Conservation (phyloP, 371 early-diverging fungal genomes). For the Syncephalastrum sp. region DNA sequence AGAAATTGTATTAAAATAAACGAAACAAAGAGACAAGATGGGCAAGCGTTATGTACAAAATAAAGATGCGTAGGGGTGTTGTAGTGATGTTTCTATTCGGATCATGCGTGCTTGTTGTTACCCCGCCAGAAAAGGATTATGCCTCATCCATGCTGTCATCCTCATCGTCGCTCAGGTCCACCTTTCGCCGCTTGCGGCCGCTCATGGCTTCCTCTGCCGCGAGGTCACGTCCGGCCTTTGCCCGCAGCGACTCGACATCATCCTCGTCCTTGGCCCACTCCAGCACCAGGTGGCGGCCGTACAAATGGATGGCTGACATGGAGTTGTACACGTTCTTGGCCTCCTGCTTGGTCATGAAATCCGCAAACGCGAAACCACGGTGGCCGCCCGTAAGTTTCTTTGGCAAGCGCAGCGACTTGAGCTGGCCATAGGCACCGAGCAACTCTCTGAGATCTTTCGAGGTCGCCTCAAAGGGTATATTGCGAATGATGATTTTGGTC, state of each 20-base stretch:
- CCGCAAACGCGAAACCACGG: conserved; percentile 99
- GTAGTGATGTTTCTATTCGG: too few species aligned
- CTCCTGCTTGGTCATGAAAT: conserved; percentile 92
- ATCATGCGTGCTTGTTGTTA: too few species aligned
- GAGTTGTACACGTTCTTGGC: conserved; percentile 89
- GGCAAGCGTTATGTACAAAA: too few species aligned
- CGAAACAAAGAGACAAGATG: too few species aligned
- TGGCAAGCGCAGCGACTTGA: conserved; percentile 95
- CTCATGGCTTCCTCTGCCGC: conserved; percentile 53
- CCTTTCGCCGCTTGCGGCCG: conserved; percentile 51
- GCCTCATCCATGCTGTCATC: conserved; percentile 5
- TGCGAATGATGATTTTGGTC: conserved; percentile 94
- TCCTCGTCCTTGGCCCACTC: conserved; percentile 94
- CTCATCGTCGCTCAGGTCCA: conserved; percentile 49
- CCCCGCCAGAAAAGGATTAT: too few species aligned
- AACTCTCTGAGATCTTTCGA: conserved; percentile 91
- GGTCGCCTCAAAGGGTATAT: conserved; percentile 99
- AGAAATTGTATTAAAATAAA: too few species aligned
- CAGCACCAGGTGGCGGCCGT: conserved; percentile 97
- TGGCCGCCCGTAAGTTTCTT: conserved; percentile 93
- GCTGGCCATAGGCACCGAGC: conserved; percentile 87
- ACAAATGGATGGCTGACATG: conserved; percentile 94
- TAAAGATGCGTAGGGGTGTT: too few species aligned
- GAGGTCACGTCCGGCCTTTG: conserved; percentile 68
- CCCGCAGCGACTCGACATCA: conserved; percentile 59